Evolutionary conservation across 2,329 filamentous ascomycete species (phyloP).

Genomic region (Pseudogymnoascus sp.): DNA sequence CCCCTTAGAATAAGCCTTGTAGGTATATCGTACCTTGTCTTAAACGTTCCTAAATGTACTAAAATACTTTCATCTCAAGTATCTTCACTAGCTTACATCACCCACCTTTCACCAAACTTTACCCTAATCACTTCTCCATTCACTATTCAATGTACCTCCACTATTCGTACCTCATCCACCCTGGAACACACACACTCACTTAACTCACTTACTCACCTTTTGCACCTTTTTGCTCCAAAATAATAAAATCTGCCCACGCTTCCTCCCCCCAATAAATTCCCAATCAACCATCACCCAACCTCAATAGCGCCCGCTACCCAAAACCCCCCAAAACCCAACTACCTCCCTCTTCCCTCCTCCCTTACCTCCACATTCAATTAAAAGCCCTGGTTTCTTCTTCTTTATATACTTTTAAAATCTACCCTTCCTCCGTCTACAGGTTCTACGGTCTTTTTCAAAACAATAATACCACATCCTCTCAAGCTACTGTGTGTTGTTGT

Average conservation of each 20-base stretch:
- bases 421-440: neutral
- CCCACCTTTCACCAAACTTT: neutral
- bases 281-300: neutral
- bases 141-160: neutral
- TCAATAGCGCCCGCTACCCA: neutral
- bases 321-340: constrained; percentile 1
- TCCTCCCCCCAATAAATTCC: neutral
- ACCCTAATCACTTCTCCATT: neutral
- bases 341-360: neutral
- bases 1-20: constrained; percentile 1
- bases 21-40: neutral
- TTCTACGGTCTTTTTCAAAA: neutral
- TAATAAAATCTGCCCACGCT: neutral
- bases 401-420: neutral
- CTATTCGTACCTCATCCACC: neutral
- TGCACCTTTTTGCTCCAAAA: neutral
- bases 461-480: neutral
- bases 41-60: neutral
- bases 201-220: neutral
- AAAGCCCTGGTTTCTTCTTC: neutral
- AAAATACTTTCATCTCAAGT: neutral
- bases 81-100: neutral
- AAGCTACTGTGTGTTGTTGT: neutral
- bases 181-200: neutral
- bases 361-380: neutral